phyloP scores from a whole-genome alignment of 208 protist genomes.

The Borovskyia barvae region DNA sequence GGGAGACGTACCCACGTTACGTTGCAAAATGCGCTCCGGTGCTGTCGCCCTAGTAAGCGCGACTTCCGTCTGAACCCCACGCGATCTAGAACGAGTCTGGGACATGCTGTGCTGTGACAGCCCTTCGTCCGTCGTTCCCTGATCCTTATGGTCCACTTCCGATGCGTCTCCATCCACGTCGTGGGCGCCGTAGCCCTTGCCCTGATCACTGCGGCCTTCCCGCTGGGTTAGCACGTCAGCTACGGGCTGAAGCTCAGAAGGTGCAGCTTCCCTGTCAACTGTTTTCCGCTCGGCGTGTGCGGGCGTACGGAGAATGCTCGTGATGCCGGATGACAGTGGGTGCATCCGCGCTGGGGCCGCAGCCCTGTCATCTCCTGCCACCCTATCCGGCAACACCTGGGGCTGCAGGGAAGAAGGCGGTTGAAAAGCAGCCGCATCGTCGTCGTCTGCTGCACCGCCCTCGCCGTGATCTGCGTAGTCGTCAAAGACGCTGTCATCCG shows the following conservation, averaged over 20 bases:
- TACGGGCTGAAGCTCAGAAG: too few species aligned
- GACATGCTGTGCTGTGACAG: background rate
- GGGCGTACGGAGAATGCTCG: constrained; percentile 15
- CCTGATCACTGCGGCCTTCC: background rate
- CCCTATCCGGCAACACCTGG: background rate
- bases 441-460: constrained; percentile 2
- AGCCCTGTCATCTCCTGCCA: background rate
- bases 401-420: background rate
- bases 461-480: constrained; percentile 31
- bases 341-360: constrained; percentile 8
- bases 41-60: background rate
- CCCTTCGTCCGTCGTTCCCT: background rate
- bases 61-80: constrained; percentile 54
- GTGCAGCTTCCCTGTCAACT: too few species aligned
- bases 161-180: constrained; percentile 7
- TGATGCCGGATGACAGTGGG: constrained; percentile 15
- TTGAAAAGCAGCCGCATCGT: background rate
- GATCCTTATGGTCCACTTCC: too few species aligned
- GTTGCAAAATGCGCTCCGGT: background rate
- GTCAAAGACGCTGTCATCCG: constrained; percentile 75
- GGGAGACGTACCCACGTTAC: constrained; percentile 53
- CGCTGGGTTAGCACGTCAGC: too few species aligned
- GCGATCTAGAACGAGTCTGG: constrained; percentile 31
- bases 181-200: background rate
- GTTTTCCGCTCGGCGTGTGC: background rate